These are phyloP conservation scores for Aspergillus tamarii DNA, from an alignment of 2,329 filamentous ascomycete species.

Conservation along the genomic window DNA sequence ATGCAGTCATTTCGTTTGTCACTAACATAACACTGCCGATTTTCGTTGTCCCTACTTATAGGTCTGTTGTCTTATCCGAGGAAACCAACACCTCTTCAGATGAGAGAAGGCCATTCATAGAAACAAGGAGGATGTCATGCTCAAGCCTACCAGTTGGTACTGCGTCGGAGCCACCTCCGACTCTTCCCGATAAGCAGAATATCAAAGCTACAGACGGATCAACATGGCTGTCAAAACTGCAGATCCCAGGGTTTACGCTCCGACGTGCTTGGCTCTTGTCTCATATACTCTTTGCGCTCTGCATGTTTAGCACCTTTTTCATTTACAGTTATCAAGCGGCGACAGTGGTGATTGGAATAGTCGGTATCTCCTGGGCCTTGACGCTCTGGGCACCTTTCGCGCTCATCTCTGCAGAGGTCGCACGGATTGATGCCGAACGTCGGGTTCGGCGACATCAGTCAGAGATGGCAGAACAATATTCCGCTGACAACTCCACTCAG, in stretches of 20 bases:
- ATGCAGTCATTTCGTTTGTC: slow-evolving; percentile 79
- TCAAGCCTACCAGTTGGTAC: slow-evolving; percentile 37
- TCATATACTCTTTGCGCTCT: slow-evolving; percentile 77
- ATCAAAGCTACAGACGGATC: slow-evolving; percentile 20
- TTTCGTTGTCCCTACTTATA: slow-evolving; percentile 80
- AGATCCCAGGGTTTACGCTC: slow-evolving; percentile 82
- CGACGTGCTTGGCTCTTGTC: slow-evolving; percentile 85
- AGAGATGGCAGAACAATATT: slow-evolving; percentile 32
- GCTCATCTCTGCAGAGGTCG: slow-evolving; percentile 90
- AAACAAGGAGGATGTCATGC: slow-evolving; percentile 32
- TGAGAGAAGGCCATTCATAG: slow-evolving; percentile 22
- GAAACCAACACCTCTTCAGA: slow-evolving; percentile 17
- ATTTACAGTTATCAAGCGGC: slow-evolving; percentile 72
- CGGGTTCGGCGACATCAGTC: slow-evolving; percentile 50
- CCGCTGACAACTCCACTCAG: slow-evolving; percentile 8
- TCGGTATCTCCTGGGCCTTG: slow-evolving; percentile 90
- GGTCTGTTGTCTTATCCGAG: slow-evolving; percentile 18
- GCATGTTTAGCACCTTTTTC: slow-evolving; percentile 83
- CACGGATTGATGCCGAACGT: slow-evolving; percentile 72
- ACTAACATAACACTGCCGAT: slow-evolving; percentile 85
- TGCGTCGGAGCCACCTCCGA: slow-evolving; percentile 35
- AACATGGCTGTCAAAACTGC: slow-evolving; percentile 62
- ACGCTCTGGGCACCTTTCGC: slow-evolving; percentile 95
- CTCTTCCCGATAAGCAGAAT: slow-evolving; percentile 18
- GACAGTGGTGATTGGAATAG: slow-evolving; percentile 75